Evolutionary conservation across 1,284 basidiomycete genomes (phyloP), one percentile per base, ranked within the genome.

Genomic region (Malassezia slooffiae): DNA sequence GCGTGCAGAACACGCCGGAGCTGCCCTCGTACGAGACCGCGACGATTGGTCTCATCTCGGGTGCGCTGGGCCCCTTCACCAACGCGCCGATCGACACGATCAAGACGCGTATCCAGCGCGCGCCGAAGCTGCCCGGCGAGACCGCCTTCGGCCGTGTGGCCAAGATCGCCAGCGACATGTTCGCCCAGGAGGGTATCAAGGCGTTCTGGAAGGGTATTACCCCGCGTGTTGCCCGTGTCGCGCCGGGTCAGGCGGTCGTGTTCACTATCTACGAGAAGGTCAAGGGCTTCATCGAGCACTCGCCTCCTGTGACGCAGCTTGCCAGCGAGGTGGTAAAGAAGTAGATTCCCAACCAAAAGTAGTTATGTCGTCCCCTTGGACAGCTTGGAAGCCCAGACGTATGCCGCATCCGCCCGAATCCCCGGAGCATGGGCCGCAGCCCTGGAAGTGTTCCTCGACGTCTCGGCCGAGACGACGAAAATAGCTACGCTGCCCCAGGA

Each of bases 11-110:
- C 68, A 43, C 58, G 5, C 34, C 44, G 1, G 66, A 67, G 32
- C 76, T 99, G 41, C 93, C 91, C 1, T 86, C 85, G 31, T 95
- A 86, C 72, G 53, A 70, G 51, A 89, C 91, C 56, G 88, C 91
- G 79, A 52, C 83, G 27, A 87, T 97, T 49, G 91, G 91, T 45
- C 75, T 97, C 45, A 81, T 97, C 59, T 93, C 87, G 36, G 93
- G 93, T 48, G 93, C 91, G 4, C 89, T 93, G 80, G 90, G 90
- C 24, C 90, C 90, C 11, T 70, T 95, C 72, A 90, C 88, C 21
- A 95, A 95, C 60, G 90, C 90, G 5, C 90, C 90, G 1, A 90
- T 95, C 52, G 90, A 96, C 73, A 95, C 90, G 2, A 95, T 95
- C 70, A 95, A 96, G 73, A 95, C 89, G 58, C 72, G 64, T 57